Evolutionary conservation across 352 stramenopile genomes (phyloP), one percentile per base, ranked within the genome.

Genomic region (Thraustochytrium sp.): DNA sequence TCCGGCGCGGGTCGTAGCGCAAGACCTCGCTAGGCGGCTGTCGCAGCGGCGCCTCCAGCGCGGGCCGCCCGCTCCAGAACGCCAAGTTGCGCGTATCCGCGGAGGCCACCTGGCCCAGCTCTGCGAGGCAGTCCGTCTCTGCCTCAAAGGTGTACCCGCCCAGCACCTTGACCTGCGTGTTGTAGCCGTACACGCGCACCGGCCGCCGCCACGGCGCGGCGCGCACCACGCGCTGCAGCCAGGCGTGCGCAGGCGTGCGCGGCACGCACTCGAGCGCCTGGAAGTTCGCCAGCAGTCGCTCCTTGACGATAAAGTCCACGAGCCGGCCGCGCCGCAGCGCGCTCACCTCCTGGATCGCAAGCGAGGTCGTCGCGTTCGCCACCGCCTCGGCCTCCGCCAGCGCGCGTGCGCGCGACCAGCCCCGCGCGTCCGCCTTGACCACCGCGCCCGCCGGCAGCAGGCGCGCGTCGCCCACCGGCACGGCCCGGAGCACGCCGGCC

Each of bases 61-160:
- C 23, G 21, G 3, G 23, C 4, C 40, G 36, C 13, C 34, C 29
- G 40, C 29, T 72, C 46, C 59, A 85, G 44, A 85, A 85, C 21
- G 77, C 34, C 9, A 85, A 26, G 77, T 85, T 85, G 11, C 42
- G 26, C 0, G 56, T 48, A 21, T 46, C 21, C 13, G 61, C 46
- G 38, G 77, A 31, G 3, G 77, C 77, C 13, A 85, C 56, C 59
- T 85, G 77, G 5, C 77, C 77, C 42, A 85, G 31, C 3, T 9
- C 23, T 18, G 46, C 4, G 0, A 65, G 23, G 44, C 77, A 85
- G 23, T 13, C 59, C 8, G 77, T 85, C 29, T 85, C 77, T 37
- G 77, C 77, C 77, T 85, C 77, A 65, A 85, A 85, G 1, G 63
- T 63, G 48, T 82, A 16, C 21, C 68, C 77, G n/a, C 77, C 77